Evolutionary conservation across 1,139 yeast genomes (phyloP).

Genomic region (Torulaspora pretoriensis): DNA sequence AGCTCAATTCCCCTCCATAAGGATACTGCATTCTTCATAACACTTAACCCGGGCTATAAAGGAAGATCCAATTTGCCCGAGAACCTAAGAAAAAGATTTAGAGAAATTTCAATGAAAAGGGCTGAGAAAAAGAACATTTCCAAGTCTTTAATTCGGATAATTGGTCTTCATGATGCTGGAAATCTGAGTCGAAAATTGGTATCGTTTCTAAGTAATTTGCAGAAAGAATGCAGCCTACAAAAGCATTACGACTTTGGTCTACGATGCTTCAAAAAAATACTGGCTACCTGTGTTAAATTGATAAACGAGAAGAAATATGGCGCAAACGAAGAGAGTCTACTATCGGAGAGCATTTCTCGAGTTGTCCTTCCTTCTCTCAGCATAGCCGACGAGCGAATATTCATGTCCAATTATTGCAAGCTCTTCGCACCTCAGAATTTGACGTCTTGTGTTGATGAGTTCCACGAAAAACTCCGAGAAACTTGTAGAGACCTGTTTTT

Average conservation of each 20-base stretch:
- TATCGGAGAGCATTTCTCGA: conserved; percentile 6
- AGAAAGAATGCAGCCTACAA: conserved; percentile 46
- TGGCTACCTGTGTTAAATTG: conserved; percentile 31
- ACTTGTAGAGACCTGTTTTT: conserved; percentile 7
- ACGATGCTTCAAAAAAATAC: conserved; percentile 59
- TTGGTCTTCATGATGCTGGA: conserved; percentile 57
- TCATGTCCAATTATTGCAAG: background rate
- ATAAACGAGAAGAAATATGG: background rate
- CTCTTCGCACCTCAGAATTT: conserved; percentile 1
- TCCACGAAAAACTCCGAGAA: background rate
- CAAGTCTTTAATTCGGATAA: conserved; percentile 66
- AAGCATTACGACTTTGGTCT: conserved; percentile 88
- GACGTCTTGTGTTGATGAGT: background rate
- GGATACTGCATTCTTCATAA: conserved; percentile 74
- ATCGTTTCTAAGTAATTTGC: conserved; percentile 50
- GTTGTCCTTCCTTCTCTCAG: conserved; percentile 6
- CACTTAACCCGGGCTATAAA: conserved; percentile 87
- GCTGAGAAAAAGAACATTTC: conserved; percentile 73
- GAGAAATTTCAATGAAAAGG: conserved; percentile 66
- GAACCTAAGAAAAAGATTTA: conserved; percentile 72
- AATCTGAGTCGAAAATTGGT: conserved; percentile 50
- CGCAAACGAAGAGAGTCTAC: conserved; percentile 1
- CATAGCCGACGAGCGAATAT: conserved; percentile 3
- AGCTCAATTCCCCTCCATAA: conserved; percentile 43
- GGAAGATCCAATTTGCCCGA: conserved; percentile 86